A percentile compares a stretch with the other conserved stretches of the same genome.
phyloP scores from a whole-genome alignment of 495 filamentous ascomycete species.

The Penicillium parvum region DNA sequence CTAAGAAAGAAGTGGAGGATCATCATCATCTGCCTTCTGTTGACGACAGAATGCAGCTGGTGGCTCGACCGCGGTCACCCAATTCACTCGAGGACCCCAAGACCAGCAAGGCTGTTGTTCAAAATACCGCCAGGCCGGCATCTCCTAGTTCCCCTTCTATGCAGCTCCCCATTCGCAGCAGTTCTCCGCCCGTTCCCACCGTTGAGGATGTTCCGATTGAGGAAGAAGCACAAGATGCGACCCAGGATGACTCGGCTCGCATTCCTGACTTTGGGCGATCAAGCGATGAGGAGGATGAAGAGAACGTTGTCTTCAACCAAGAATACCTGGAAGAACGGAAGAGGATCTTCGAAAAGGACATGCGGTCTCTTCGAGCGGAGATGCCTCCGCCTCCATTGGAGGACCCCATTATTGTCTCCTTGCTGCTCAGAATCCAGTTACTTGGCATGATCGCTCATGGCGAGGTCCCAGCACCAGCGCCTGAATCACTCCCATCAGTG shows the following conservation, averaged over 20 bases:
- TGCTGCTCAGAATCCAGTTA: conserved; percentile 44
- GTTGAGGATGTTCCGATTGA: not conserved
- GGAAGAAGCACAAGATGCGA: conserved; percentile 4
- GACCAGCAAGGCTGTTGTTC: conserved; percentile 1
- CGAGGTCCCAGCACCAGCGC: not conserved
- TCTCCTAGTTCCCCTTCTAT: conserved; percentile 14
- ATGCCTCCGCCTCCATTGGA: conserved; percentile 42
- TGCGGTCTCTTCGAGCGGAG: conserved; percentile 41
- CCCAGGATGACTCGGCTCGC: conserved; percentile 6
- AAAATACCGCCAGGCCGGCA: not conserved
- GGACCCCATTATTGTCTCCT: conserved; percentile 41
- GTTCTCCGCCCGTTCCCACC: conserved; percentile 5
- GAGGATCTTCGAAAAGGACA: conserved; percentile 43
- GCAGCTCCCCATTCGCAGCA: conserved; percentile 14
- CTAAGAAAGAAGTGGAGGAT: conserved; percentile 40
- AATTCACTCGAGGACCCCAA: conserved; percentile 4
- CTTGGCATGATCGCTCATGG: conserved; percentile 39
- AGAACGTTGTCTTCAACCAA: conserved; percentile 43
- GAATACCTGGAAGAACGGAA: conserved; percentile 49
- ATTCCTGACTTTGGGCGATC: conserved; percentile 33
- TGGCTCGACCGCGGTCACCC: conserved; percentile 3
- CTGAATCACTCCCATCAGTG: conserved; percentile 8
- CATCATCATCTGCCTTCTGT: conserved; percentile 31
- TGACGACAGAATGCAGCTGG: conserved; percentile 19
- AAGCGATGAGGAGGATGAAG: conserved; percentile 46